Evolutionary conservation across 2,329 filamentous ascomycete species (phyloP).

Genomic region (Aurifilum marmelostoma): DNA sequence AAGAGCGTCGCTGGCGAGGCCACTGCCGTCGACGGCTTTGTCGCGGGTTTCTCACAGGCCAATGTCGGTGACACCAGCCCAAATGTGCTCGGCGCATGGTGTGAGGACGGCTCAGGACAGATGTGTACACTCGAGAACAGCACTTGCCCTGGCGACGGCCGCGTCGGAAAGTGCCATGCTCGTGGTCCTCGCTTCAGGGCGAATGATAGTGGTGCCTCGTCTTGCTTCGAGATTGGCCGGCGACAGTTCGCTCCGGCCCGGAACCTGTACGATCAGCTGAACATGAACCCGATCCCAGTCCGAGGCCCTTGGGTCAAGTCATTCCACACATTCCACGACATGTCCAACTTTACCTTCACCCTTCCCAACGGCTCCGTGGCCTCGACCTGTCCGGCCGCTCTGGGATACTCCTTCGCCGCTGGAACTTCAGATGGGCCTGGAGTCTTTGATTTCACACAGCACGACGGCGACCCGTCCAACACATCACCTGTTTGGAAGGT

Average conservation of each 20-base stretch:
- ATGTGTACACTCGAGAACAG: slow-evolving; percentile 79
- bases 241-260: slow-evolving; percentile 62
- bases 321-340: slow-evolving; percentile 84
- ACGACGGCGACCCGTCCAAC: slow-evolving; percentile 70
- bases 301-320: slow-evolving; percentile 71
- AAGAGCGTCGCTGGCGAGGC: slow-evolving; percentile 60
- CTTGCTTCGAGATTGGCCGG: slow-evolving; percentile 75
- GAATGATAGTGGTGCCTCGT: slow-evolving; percentile 72
- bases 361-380: slow-evolving; percentile 73
- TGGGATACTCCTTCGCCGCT: slow-evolving; percentile 91
- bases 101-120: slow-evolving; percentile 78
- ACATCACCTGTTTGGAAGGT: slow-evolving; percentile 75
- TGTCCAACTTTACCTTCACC: slow-evolving; percentile 74
- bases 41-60: slow-evolving; percentile 90
- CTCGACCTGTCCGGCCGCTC: slow-evolving; percentile 79
- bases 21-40: slow-evolving; percentile 68
- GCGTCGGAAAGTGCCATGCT: slow-evolving; percentile 71
- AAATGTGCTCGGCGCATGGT: slow-evolving; percentile 85
- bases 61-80: slow-evolving; percentile 91
- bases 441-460: slow-evolving; percentile 91
- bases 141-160: slow-evolving; percentile 71
- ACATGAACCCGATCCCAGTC: slow-evolving; percentile 52
- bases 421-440: slow-evolving; percentile 92
- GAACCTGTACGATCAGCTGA: slow-evolving; percentile 56
- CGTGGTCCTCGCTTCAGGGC: slow-evolving; percentile 70